A percentile compares a stretch with the other conserved stretches of the same genome.
These are phyloP conservation scores for Coemansia sp. DNA, from an alignment of 192 early-diverging fungal species.

Conservation along the genomic window DNA sequence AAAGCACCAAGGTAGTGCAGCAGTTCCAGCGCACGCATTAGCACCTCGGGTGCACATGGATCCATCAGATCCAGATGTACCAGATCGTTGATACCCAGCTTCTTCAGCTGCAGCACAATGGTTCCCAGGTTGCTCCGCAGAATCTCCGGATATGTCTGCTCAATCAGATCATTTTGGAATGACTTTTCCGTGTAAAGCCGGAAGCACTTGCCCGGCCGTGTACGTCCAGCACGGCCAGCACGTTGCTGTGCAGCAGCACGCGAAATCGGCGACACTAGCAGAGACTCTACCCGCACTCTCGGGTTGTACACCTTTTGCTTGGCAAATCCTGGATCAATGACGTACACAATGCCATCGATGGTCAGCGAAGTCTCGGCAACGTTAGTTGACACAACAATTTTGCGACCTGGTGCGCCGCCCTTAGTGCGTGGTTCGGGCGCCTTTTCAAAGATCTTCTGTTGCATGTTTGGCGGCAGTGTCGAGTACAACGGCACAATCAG, in stretches of 20 bases:
- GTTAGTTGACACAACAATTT: conserved; percentile 96
- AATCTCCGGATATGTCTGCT: conserved; percentile 99
- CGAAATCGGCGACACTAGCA: conserved; percentile 93
- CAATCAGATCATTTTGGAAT: conserved; percentile 88
- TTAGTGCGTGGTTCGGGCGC: conserved; percentile 76
- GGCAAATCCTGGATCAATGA: conserved; percentile 98
- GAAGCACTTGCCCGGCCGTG: conserved; percentile 95
- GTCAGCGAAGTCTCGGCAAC: conserved; percentile 98
- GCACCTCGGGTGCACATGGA: conserved; percentile 95
- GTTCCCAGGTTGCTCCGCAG: conserved; percentile 92
- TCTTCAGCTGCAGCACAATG: conserved; percentile 97
- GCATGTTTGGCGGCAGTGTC: conserved; percentile 83
- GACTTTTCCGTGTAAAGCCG: conserved; percentile 97
- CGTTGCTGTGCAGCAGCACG: conserved; percentile 96
- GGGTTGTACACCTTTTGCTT: conserved; percentile 99
- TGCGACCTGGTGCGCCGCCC: conserved; percentile 90
- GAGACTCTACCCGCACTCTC: conserved; percentile 91
- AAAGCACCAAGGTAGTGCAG: conserved; percentile 93
- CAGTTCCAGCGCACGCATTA: conserved; percentile 97
- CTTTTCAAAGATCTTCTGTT: conserved; percentile 91
- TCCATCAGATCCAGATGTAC: conserved; percentile 99
- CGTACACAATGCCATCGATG: conserved; percentile 98
- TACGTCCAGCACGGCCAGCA: conserved; percentile 98
- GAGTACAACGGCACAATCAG: conserved; percentile 91
- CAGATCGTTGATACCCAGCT: conserved; percentile 94